These are phyloP conservation scores for Magnusiomyces paraingens DNA, from an alignment of 1,139 yeast genomes.

Conservation along the genomic window DNA sequence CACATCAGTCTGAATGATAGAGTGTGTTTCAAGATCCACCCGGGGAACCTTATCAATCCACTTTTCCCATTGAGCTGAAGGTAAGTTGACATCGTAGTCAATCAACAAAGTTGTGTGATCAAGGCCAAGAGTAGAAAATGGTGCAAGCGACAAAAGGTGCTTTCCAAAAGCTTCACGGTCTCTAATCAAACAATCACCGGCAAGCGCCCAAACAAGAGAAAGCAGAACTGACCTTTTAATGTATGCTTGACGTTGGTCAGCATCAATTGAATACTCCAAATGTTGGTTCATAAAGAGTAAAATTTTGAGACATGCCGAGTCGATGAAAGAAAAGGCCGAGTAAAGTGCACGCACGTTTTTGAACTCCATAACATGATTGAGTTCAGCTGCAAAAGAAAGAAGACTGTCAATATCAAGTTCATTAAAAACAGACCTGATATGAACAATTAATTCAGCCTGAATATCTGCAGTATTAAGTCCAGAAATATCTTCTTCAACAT, in stretches of 20 bases:
- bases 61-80: conserved; percentile 46
- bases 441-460: conserved; percentile 13
- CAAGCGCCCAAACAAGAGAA: conserved; percentile 60
- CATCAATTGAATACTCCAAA: conserved; percentile 25
- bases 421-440: conserved; percentile 16
- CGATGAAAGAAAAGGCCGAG: conserved; percentile 34
- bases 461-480: conserved; percentile 15
- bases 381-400: conserved; percentile 23
- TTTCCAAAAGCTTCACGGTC: conserved; percentile 41
- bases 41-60: conserved; percentile 43
- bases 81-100: conserved; percentile 45
- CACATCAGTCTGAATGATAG: conserved; percentile 54
- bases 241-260: conserved; percentile 28
- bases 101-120: conserved; percentile 24
- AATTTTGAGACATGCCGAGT: conserved; percentile 23
- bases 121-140: conserved; percentile 20
- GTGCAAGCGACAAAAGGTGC: conserved; percentile 28
- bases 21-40: conserved; percentile 53
- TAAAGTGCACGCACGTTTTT: conserved; percentile 37
- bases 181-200: conserved; percentile 48
- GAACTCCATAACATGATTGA: conserved; percentile 52
- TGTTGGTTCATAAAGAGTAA: conserved; percentile 22
- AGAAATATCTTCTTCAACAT: conserved; percentile 28
- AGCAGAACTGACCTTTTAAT: conserved; percentile 39
- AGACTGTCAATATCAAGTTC: conserved; percentile 20